These are phyloP conservation scores for Boeremia exigua DNA, from an alignment of 2,329 filamentous ascomycete genomes.

Conservation along the genomic window DNA sequence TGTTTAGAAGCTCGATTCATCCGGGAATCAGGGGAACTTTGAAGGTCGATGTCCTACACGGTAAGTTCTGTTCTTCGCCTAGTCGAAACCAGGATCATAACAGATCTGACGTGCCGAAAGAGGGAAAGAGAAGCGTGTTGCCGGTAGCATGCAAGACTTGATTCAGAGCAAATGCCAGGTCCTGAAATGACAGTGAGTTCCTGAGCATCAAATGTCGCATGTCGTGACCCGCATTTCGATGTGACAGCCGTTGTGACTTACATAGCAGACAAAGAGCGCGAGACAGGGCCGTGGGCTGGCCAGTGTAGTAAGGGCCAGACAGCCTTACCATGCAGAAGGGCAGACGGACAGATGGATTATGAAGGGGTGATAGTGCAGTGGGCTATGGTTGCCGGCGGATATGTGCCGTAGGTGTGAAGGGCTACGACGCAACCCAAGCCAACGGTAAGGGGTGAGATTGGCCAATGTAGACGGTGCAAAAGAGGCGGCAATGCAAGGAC, in stretches of 20 bases:
- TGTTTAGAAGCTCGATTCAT: slow-evolving; percentile 47
- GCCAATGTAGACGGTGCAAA: slow-evolving; percentile 26
- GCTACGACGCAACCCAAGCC: slow-evolving; percentile 31
- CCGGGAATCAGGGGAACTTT: slow-evolving; percentile 46
- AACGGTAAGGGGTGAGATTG: slow-evolving; percentile 37
- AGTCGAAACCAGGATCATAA: slow-evolving; percentile 35
- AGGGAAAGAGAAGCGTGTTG: slow-evolving; percentile 36
- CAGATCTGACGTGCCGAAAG: slow-evolving; percentile 39
- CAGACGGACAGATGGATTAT: slow-evolving; percentile 27
- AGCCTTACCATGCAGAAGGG: slow-evolving; percentile 32
- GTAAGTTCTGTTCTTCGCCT: slow-evolving; percentile 36
- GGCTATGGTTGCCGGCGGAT: slow-evolving; percentile 32
- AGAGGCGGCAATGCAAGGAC: slow-evolving; percentile 40
- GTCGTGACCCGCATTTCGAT: slow-evolving; percentile 38
- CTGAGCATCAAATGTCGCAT: slow-evolving; percentile 41
- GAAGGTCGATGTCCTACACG: slow-evolving; percentile 40
- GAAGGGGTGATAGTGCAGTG: slow-evolving; percentile 41
- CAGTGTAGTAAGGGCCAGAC: slow-evolving; percentile 35
- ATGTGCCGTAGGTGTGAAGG: slow-evolving; percentile 22
- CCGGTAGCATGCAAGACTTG: slow-evolving; percentile 36
- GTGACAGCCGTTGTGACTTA: slow-evolving; percentile 44
- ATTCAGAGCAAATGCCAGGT: slow-evolving; percentile 47
- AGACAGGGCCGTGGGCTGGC: slow-evolving; percentile 39
- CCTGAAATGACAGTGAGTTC: slow-evolving; percentile 45
- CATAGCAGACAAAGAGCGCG: slow-evolving; percentile 45